Evolutionary conservation across 1,284 basidiomycete genomes (phyloP), one percentile per base, ranked within the genome.

Genomic region (Golubevia sp.): DNA sequence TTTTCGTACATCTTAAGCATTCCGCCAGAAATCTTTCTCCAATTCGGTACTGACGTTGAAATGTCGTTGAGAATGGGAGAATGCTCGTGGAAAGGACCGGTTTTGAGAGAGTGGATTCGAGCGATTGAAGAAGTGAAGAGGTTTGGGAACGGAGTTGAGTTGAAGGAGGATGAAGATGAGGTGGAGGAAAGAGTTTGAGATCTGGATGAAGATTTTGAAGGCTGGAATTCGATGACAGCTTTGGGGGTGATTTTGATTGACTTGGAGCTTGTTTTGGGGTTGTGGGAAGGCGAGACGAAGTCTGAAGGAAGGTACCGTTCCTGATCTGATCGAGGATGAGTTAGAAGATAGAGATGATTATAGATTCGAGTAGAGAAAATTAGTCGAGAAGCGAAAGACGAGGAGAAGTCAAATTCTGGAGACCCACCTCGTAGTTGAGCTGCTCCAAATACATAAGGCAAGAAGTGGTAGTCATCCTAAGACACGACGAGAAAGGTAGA

Each of bases 1-100:
- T 90, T 94, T 87, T 92, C 88, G 84, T 95, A 99, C 95, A 99
- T 98, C 86, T 97, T 97, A 76, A 93, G 88, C 69, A 98, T 84
- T 1, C 97, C 97, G 3, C 87, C 88, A 79, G 95, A 91, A 20
- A 96, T 92, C 84, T 98, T 98, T 38, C 86, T 84, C 92, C 94
- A 99, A 64, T 88, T 89, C 7, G 91, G 90, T 18, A 98, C 94
- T 7, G 90, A 91, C 0, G 88, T 87, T 0, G 93, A 91, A 58
- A 99, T 92, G 59, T 91, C 90, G 84, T 94, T 87, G 20, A 99
- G 86, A 70, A 97, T 90, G 0, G 96, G 94, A 5, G 70, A 77
- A 59, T 82, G 80, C 66, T 77, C 77, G 23, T 61, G 59, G 34
- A 79, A 79, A 2, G 74, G 71, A 1, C 77, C 74, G 15, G 68